Evolutionary conservation across 202 grass and related monocot species (phyloP), one percentile per base, ranked within the genome.

Genomic region (Miscanthus sacchariflorus): DNA sequence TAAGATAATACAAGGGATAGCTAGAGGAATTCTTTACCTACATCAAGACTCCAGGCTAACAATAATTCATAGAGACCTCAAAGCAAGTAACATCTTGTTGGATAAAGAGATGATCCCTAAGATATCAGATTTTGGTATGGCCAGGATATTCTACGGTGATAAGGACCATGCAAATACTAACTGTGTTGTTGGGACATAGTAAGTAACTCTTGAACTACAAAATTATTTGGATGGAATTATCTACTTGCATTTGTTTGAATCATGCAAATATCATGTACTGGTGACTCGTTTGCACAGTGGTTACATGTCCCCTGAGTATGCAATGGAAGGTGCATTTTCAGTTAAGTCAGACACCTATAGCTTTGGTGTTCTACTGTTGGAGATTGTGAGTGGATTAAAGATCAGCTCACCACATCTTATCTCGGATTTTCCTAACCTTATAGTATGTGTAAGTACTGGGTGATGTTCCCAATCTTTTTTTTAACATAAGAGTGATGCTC

Each of bases 61-160:
- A 5, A 64, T 90, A 80, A 85, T 90, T 13, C 82, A 90, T 68
- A 77, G 88, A 23, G 88, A 90, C n/a, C 72, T 94, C 0, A 94
- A 94, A 87, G 42, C 88, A 45, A 83, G 89, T 72, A 94, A 94
- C 52, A 78, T 94, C 11, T 76, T 94, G 38, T 27, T 94, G 1
- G 92, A 94, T 36, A 70, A 35, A 3, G 50, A 90, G 1, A 94
- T 94, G 92, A 87, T 7, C 19, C 92, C 92, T 17, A 94, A 91
- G 54, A 96, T 94, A 40, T 96, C 92, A 28, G 92, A 94, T 42
- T 96, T 94, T 21, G 95, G 95, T 4, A 83, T 91, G 86, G 92
- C 90, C 0, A 92, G 88, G 50, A 92, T 96, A 40, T 91, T 91
- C 23, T 24, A 35, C 12, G 68, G 73, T 0, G 54, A 88, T 0